These are phyloP conservation scores for Trebouxia sp. DNA, from an alignment of 139 green algal genomes.

Conservation along the genomic window DNA sequence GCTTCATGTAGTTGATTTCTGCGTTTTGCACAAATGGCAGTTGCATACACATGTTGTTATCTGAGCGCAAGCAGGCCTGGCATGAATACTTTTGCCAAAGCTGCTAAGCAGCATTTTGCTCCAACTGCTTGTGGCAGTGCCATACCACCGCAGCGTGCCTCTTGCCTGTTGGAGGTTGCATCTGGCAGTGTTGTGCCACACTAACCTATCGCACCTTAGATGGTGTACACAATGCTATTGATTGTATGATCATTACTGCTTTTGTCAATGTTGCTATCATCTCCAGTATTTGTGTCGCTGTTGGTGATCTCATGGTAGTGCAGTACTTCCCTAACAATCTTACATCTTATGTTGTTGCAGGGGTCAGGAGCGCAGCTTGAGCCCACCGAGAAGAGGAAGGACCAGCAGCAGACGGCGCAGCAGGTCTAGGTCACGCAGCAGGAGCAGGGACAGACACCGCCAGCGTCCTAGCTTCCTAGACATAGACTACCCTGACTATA, in stretches of 20 bases:
- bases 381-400: conserved; percentile 12
- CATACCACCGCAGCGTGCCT: no score
- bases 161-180: background rate
- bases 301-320: background rate
- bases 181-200: background rate
- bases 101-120: no score
- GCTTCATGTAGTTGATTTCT: no score
- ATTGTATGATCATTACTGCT: background rate
- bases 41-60: no score
- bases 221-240: background rate
- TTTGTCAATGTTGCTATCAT: background rate
- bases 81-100: no score
- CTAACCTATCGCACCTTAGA: background rate
- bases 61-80: no score
- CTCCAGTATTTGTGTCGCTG: background rate
- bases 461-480: conserved; percentile 35
- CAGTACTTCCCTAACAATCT: no score
- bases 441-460: conserved; percentile 24
- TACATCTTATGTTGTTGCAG: conserved; percentile 26
- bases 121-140: no score
- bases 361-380: conserved; percentile 20
- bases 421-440: conserved; percentile 22
- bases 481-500: conserved; percentile 65
- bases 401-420: conserved; percentile 23
- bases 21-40: no score